A percentile compares a stretch with the other conserved stretches of the same genome.
Conservation (phyloP, 176 grass and related monocot genomes). For the Stipa capillata region DNA sequence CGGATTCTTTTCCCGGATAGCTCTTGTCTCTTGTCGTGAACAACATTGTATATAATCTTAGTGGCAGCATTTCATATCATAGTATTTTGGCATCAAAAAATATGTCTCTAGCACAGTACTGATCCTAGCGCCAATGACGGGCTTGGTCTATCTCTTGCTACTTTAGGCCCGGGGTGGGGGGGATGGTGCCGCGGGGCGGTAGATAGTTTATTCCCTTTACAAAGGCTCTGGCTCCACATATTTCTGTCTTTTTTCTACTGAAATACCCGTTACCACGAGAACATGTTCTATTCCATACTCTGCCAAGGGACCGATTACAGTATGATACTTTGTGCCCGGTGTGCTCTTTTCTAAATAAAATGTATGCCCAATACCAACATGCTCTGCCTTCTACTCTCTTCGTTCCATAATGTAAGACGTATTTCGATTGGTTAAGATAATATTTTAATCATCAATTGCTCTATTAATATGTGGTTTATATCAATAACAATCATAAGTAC, state of each 20-base stretch:
- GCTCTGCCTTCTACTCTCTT: background rate
- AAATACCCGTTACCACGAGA: background rate
- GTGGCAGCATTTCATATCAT: background rate
- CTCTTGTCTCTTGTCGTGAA: slow-evolving; percentile 22
- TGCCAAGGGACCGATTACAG: no score
- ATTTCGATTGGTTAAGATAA: no score
- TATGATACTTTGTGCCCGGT: no score
- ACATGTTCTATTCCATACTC: slow-evolving; percentile 1
- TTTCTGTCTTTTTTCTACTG: no score
- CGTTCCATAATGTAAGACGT: no score
- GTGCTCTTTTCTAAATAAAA: no score
- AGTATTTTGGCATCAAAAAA: background rate
- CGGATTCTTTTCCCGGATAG: background rate
- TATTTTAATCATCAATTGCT: no score
- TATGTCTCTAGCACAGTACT: background rate
- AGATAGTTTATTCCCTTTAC: slow-evolving; percentile 5
- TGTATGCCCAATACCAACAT: background rate
- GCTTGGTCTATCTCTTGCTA: background rate
- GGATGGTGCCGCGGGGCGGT: no score
- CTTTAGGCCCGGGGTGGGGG: background rate
- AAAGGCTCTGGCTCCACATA: no score
- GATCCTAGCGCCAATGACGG: background rate
- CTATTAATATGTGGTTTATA: no score
- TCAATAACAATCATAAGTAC: no score
- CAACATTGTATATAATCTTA: background rate